phyloP scores from a whole-genome alignment of 2,329 filamentous ascomycete species.

The Aspergillus neotritici region DNA sequence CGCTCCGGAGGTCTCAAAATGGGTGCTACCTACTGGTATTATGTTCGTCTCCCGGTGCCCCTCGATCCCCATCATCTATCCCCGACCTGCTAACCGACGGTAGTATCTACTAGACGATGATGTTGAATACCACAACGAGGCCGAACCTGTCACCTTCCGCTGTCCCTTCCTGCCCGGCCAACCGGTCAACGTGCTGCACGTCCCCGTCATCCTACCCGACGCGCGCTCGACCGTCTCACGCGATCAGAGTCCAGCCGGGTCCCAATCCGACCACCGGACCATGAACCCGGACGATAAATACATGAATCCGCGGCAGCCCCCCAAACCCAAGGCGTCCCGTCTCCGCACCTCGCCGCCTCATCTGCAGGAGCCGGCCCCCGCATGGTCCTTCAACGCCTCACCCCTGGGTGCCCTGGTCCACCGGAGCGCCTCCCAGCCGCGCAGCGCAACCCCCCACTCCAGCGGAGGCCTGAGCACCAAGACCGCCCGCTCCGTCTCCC shows the following conservation, averaged over 20 bases:
- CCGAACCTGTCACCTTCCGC: conserved; percentile 65
- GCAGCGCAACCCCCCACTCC: conserved; percentile 18
- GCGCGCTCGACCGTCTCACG: conserved; percentile 47
- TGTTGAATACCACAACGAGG: conserved; percentile 68
- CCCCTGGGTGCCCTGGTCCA: conserved; percentile 23
- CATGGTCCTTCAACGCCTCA: conserved; percentile 23
- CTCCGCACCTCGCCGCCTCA: conserved; percentile 42
- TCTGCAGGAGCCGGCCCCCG: conserved; percentile 19
- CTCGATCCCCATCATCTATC: neutral
- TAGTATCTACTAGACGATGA: conserved; percentile 80
- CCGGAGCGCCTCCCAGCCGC: conserved; percentile 32
- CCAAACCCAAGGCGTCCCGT: conserved; percentile 43
- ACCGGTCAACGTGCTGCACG: conserved; percentile 73
- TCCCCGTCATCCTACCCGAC: conserved; percentile 62
- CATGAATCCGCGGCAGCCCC: conserved; percentile 59
- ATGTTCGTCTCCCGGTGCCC: conserved; percentile 55
- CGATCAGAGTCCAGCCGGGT: conserved; percentile 61
- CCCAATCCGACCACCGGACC: conserved; percentile 59
- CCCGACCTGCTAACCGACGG: conserved; percentile 26
- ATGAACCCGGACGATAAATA: conserved; percentile 76
- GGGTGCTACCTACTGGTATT: conserved; percentile 93
- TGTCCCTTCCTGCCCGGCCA: conserved; percentile 89
- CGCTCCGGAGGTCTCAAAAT: conserved; percentile 80
- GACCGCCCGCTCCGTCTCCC: conserved; percentile 33
- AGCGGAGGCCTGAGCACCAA: conserved; percentile 22